These are phyloP conservation scores for Diaporthe citrichinensis DNA, from an alignment of 2,329 filamentous ascomycete species.

Conservation along the genomic window DNA sequence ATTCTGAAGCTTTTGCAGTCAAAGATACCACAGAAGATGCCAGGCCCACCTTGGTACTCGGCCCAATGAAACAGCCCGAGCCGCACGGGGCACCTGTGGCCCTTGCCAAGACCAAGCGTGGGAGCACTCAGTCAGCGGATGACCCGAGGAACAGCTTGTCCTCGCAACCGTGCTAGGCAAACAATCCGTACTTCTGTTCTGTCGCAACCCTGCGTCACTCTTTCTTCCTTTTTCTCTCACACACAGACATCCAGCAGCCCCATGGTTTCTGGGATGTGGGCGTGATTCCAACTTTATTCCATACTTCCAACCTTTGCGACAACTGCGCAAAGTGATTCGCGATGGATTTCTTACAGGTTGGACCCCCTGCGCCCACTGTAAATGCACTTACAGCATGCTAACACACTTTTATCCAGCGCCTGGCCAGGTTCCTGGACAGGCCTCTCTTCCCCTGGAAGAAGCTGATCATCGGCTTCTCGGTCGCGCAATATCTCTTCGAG, in stretches of 20 bases:
- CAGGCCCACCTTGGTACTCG: not conserved
- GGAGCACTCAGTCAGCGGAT: constrained; percentile 31
- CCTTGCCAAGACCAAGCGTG: constrained; percentile 29
- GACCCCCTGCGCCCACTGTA: constrained; percentile 29
- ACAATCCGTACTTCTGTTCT: constrained; percentile 11
- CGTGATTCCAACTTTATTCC: constrained; percentile 29
- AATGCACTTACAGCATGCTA: constrained; percentile 43
- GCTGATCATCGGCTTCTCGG: constrained; percentile 92
- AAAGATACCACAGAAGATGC: not conserved
- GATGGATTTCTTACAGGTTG: constrained; percentile 55
- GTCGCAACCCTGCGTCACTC: constrained; percentile 30
- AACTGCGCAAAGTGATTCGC: constrained; percentile 36
- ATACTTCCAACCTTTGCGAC: constrained; percentile 37
- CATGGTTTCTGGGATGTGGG: constrained; percentile 32
- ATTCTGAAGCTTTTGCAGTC: not conserved
- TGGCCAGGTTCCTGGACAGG: constrained; percentile 89
- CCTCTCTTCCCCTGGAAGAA: constrained; percentile 98
- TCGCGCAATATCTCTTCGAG: constrained; percentile 93
- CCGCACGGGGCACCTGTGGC: constrained; percentile 19
- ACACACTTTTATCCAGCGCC: constrained; percentile 63
- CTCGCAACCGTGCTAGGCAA: constrained; percentile 17
- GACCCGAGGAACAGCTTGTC: constrained; percentile 41
- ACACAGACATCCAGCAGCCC: not conserved
- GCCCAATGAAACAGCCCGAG: constrained; percentile 30
- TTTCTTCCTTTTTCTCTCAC: not conserved